Evolutionary conservation across 1,139 yeast genomes (phyloP).

Genomic region (Zygoascus sp.): DNA sequence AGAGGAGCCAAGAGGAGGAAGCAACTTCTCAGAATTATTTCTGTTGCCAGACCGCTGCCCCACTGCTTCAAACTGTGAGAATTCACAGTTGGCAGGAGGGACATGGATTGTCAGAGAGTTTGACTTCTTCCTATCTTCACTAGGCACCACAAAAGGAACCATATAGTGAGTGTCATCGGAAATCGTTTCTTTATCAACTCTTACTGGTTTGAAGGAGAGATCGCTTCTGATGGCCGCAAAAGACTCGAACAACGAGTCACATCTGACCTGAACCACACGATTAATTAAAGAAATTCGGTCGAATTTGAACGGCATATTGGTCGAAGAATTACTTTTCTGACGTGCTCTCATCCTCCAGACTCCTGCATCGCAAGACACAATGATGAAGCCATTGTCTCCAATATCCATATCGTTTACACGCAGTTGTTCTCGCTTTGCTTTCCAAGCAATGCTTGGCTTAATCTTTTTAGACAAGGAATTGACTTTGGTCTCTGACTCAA

Average conservation of each 20-base stretch:
- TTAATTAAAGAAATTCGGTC: slow-evolving; percentile 51
- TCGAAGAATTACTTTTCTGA: slow-evolving; percentile 17
- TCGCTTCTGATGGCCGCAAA: slow-evolving; percentile 71
- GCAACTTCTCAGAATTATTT: not conserved
- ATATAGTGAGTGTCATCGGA: slow-evolving; percentile 28
- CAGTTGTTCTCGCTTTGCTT: slow-evolving; percentile 29
- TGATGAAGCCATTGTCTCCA: slow-evolving; percentile 62
- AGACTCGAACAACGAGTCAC: slow-evolving; percentile 63
- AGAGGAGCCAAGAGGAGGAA: slow-evolving; percentile 1
- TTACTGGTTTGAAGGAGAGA: slow-evolving; percentile 17
- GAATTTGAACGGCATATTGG: slow-evolving; percentile 45
- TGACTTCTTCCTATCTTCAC: slow-evolving; percentile 10
- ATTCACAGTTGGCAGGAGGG: slow-evolving; percentile 5
- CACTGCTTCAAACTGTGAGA: slow-evolving; percentile 3
- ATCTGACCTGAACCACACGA: slow-evolving; percentile 52
- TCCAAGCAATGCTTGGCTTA: slow-evolving; percentile 32
- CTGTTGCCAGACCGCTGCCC: not conserved
- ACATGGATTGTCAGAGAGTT: slow-evolving; percentile 1
- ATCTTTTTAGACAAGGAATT: slow-evolving; percentile 18
- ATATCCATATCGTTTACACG: slow-evolving; percentile 57
- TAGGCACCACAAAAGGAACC: slow-evolving; percentile 24
- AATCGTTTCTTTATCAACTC: slow-evolving; percentile 20
- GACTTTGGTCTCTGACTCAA: slow-evolving; percentile 7
- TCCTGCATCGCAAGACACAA: slow-evolving; percentile 64
- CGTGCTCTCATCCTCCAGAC: slow-evolving; percentile 42